Evolutionary conservation across 2,329 filamentous ascomycete genomes (phyloP).

Genomic region (Tricladium varicosporioides): DNA sequence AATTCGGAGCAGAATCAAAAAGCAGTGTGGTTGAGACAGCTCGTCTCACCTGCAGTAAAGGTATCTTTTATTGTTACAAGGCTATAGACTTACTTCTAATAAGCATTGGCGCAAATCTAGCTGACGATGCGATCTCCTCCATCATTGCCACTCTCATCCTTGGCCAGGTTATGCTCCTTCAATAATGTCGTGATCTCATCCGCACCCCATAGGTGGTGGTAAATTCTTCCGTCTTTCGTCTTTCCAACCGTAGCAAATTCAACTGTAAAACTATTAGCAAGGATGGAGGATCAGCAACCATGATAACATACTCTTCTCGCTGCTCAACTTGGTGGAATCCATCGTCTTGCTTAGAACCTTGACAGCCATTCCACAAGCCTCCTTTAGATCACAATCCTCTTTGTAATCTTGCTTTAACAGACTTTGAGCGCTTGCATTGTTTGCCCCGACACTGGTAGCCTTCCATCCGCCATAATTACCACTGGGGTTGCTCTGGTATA

Average conservation of each 20-base stretch:
- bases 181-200: constrained; percentile 94
- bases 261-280: constrained; percentile 52
- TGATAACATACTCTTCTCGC: constrained; percentile 84
- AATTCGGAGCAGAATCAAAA: neutral
- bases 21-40: neutral
- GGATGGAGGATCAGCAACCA: neutral
- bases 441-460: constrained; percentile 94
- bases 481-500: constrained; percentile 98
- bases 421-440: constrained; percentile 96
- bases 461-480: constrained; percentile 99
- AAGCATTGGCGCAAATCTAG: constrained; percentile 21
- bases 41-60: constrained; percentile 10
- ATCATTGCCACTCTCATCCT: constrained; percentile 57
- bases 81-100: constrained; percentile 12
- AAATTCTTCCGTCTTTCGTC: constrained; percentile 93
- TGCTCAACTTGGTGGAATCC: constrained; percentile 98
- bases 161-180: constrained; percentile 93
- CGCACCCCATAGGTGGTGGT: constrained; percentile 95
- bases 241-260: constrained; percentile 98
- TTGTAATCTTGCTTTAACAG: constrained; percentile 99
- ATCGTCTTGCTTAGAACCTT: constrained; percentile 99
- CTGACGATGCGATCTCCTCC: constrained; percentile 32
- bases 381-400: constrained; percentile 93
- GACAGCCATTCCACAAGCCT: constrained; percentile 95
- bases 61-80: constrained; percentile 30